Evolutionary conservation across 306 rosid species (phyloP), one percentile per base, ranked within the genome.

Genomic region (Sicyos edulis): DNA sequence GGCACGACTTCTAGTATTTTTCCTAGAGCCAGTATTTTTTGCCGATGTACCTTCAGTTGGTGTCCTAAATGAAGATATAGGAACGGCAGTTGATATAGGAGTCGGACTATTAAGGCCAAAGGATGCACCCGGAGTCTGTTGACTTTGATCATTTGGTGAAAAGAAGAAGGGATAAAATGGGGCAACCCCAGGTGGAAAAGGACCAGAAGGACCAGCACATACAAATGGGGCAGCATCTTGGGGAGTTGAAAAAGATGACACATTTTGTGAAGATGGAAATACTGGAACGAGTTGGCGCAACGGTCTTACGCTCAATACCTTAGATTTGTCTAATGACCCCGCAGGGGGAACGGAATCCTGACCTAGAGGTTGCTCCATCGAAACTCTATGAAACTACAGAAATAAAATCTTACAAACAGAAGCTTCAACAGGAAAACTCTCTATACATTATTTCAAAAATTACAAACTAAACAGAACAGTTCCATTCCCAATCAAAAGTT

Each of bases 131-230:
- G 90, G 85, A 20, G 85, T 73, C 21, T 78, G 85, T 44, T 74
- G 80, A 73, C 82, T 84, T 75, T 88, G 96, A 12, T 91, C 79
- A 45, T 82, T 87, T 0, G 86, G 74, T 5, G 88, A 73, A 73
- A 59, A 72, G 63, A 84, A 83, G 83, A 92, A 92, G 0, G 98
- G 98, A 72, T 85, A 92, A 55, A 89, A 90, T 0, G 96, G 91
- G 3, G 91, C 45, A 74, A 86, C 80, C 5, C 92, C 96, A 44
- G 92, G 82, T 0, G 98, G 96, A 56, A 86, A 92, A 78, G 98
- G 96, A 69, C 98, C 98, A 9, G 91, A 64, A 3, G 98, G 98
- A n/a, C 96, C 78, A 22, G 80, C 96, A 70, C 91, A 88, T 32
- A 90, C 86, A 82, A 92, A 90, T 16, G 98, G 96, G 15, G 97